Base-by-base conservation (phyloP, 192 early-diverging fungal genomes). In the Podila horticola region DNA sequence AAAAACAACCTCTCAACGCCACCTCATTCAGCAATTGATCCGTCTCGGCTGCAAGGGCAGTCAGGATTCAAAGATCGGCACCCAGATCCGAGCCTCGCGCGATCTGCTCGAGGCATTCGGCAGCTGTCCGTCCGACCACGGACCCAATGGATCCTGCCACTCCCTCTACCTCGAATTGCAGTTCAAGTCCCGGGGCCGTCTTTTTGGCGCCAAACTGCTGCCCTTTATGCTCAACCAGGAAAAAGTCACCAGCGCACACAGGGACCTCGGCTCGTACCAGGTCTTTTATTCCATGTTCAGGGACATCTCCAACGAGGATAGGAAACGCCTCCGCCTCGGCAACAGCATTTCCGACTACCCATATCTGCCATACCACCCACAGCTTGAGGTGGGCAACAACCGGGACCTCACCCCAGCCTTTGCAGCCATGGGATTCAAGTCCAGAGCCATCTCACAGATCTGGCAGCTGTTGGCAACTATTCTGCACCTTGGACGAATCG, bases 131-230 rank as follows among this genome's bases (percentile, higher is more conserved):
- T 94, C 94, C 2, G 52, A 82, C 8, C 74, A 87, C 61, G 92
- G 92, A 58, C 82, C 75, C 30, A 88, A 85, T 82, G 91, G 92
- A 5, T 96, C 95, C 3, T 88, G 92, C 15, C 92, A 88, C 31
- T 93, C 93, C 11, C 85, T 94, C 57, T 97, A 93, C 83, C 90
- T 94, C 50, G 95, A 98, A 82, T 87, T 95, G 67, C 97, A 99
- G 60, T 99, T 93, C 82, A 93, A 92, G 73, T 90, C 91, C 29
- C 84, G 90, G 28, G 96, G 97, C 19, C 88, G 91, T 50, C 87
- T 99, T 69, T 86, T 94, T 45, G 98, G 97, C 29, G 82, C 91
- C 45, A 97, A 97, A 74, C 62, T 91, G 24, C 76, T 95, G 15
- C 88, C 93, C 8, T 94, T 85, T 66, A 83, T 88, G 50, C 86